Percentiles rank a stretch among this genome's conserved stretches.
phyloP scores from a whole-genome alignment of 2,329 filamentous ascomycete species.

The Helicocarpus griseus region DNA sequence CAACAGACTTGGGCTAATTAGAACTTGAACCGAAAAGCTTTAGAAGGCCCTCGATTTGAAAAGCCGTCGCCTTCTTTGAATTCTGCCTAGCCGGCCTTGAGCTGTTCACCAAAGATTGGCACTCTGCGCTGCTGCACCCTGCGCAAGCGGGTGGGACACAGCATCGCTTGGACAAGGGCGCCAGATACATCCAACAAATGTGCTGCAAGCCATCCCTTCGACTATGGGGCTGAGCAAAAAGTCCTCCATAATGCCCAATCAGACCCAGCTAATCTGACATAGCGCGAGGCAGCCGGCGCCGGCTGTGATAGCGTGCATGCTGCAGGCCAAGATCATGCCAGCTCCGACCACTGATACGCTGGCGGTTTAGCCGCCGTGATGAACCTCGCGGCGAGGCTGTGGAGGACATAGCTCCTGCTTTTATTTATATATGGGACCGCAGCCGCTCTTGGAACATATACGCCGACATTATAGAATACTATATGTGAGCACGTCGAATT shows the following conservation, averaged over 20 bases:
- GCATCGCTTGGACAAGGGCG: background rate
- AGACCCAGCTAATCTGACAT: background rate
- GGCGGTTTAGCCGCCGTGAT: background rate
- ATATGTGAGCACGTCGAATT: background rate
- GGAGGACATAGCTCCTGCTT: background rate
- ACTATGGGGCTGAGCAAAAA: background rate
- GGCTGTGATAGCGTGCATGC: background rate
- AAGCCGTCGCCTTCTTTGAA: background rate
- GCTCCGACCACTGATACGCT: background rate
- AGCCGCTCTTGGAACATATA: background rate
- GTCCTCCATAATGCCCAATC: background rate
- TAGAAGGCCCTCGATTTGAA: too few species aligned
- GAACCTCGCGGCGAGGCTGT: background rate
- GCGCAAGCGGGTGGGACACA: background rate
- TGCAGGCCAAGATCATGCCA: background rate
- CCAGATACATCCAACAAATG: background rate
- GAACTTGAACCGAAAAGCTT: too few species aligned
- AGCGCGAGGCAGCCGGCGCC: background rate
- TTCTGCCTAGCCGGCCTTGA: background rate
- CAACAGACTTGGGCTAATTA: too few species aligned
- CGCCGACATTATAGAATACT: background rate
- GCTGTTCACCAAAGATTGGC: too few species aligned
- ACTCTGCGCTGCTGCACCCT: background rate
- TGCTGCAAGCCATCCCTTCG: background rate
- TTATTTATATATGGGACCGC: background rate